Conservation (phyloP, 306 rosid genomes). For the Styphnolobium japonicum region DNA sequence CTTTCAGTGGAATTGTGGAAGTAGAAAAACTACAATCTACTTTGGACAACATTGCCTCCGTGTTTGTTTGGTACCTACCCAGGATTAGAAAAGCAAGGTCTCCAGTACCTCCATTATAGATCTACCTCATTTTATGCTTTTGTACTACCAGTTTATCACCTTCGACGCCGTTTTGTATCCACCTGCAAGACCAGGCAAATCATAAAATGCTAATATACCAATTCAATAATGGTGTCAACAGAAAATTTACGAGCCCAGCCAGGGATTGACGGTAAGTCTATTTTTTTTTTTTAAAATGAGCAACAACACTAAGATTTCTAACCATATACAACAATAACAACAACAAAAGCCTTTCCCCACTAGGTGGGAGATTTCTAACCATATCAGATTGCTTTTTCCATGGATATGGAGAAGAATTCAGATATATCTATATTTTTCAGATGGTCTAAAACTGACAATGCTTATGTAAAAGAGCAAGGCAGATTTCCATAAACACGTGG, state of each 20-base stretch:
- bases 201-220: slow-evolving; percentile 1
- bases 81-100: slow-evolving; percentile 31
- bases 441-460: neutral
- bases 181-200: slow-evolving; percentile 54
- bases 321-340: too few relatives aligned
- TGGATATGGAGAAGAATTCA: neutral
- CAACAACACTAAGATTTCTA: neutral
- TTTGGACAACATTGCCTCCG: slow-evolving; percentile 30
- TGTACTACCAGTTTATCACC: slow-evolving; percentile 38
- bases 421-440: neutral
- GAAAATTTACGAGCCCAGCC: neutral
- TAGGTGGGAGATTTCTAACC: too few relatives aligned
- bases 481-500: slow-evolving; percentile 1
- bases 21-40: slow-evolving; percentile 35
- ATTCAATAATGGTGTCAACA: neutral
- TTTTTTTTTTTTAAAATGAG: neutral
- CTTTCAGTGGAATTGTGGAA: slow-evolving; percentile 29
- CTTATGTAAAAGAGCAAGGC: neutral
- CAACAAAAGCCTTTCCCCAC: too few relatives aligned
- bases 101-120: slow-evolving; percentile 33
- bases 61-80: slow-evolving; percentile 37
- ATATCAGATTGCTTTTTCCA: neutral
- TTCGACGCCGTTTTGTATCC: slow-evolving; percentile 91
- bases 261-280: too few relatives aligned
- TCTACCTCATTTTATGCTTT: slow-evolving; percentile 41